Evolutionary conservation across 257 asterid species (phyloP).

Genomic region (Solanum dulcamara): DNA sequence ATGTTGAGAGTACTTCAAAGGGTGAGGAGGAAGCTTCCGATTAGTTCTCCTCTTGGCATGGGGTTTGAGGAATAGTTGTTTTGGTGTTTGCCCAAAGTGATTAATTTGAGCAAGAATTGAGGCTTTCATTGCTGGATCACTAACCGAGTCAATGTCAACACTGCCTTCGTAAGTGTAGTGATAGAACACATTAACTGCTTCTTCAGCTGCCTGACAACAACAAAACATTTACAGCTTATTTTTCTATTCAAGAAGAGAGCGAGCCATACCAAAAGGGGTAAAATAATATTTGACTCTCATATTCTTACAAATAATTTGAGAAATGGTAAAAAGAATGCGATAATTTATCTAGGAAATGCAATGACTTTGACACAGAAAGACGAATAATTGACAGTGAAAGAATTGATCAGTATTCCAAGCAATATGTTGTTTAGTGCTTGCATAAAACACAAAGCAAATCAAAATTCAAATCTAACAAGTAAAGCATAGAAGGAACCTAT

Average conservation of each 20-base stretch:
- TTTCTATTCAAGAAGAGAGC: background rate
- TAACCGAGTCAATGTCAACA: constrained; percentile 90
- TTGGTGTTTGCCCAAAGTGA: constrained; percentile 98
- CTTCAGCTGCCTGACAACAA: constrained; percentile 83
- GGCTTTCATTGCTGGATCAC: constrained; percentile 98
- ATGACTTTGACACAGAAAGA: background rate
- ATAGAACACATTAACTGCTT: constrained; percentile 95
- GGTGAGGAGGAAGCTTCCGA: constrained; percentile 66
- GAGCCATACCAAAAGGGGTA: background rate
- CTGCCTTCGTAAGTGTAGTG: constrained; percentile 99
- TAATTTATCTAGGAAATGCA: background rate
- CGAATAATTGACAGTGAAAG: background rate
- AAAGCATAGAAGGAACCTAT: background rate
- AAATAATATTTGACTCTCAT: background rate
- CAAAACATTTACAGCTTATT: background rate
- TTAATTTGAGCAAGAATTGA: constrained; percentile 96
- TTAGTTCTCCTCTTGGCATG: constrained; percentile 89
- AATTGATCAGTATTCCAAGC: background rate
- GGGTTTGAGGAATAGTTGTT: constrained; percentile 81
- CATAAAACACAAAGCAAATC: background rate
- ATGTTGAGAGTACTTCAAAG: constrained; percentile 52
- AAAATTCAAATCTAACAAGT: background rate
- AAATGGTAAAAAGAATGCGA: background rate
- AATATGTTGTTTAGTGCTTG: background rate
- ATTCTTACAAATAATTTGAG: background rate